Base-by-base conservation (phyloP, 139 green algal species). In the Chlorella sp. region DNA sequence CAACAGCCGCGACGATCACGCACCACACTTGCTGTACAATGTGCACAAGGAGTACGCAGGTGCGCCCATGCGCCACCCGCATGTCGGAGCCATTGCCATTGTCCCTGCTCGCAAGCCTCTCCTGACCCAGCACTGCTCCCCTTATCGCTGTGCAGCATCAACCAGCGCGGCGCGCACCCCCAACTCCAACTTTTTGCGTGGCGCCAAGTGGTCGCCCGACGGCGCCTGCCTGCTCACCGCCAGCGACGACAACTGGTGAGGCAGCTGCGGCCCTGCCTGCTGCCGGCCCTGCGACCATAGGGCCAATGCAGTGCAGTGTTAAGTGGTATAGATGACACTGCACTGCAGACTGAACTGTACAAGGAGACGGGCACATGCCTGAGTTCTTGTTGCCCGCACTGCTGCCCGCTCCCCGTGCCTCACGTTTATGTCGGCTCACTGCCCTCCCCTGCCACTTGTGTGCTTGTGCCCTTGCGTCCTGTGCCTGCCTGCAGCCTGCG, bases 141-240 rank as follows among this genome's bases (percentile, higher is more conserved):
- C 26, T 2, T 1, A 0, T 66, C 26, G 1, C 53, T 22, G 9
- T 79, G 77, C 86, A 90, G 86, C 68, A 0, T 21, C 39, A 19
- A 19, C 12, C 18, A 66, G 7, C 1, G 11, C 22, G 15, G 21
- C 34, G 2, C 36, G 32, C 57, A 91, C 87, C 18, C 92, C 93
- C 9, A 90, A 97, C 80, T 90, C 86, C 68, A 98, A 98, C 76
- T 98, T 97, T 78, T 89, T 98, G 28, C 97, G 97, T 76, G 94
- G 96, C 16, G 95, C 96, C 0, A 92, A 95, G 37, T 98, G 96
- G 96, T 97, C 95, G 2, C 96, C 96, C 48, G 96, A 98, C 86
- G 96, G 96, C 21, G 91, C 91, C 1, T 97, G 96, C 93, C 81
- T 97, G 24, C 92, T 98, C 0, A 98, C 96, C 26, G 94, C 93